Percentiles rank a stretch among this genome's conserved stretches.
These are phyloP conservation scores for Cadophora sp. DNA, from an alignment of 2,329 filamentous ascomycete genomes.

Conservation along the genomic window DNA sequence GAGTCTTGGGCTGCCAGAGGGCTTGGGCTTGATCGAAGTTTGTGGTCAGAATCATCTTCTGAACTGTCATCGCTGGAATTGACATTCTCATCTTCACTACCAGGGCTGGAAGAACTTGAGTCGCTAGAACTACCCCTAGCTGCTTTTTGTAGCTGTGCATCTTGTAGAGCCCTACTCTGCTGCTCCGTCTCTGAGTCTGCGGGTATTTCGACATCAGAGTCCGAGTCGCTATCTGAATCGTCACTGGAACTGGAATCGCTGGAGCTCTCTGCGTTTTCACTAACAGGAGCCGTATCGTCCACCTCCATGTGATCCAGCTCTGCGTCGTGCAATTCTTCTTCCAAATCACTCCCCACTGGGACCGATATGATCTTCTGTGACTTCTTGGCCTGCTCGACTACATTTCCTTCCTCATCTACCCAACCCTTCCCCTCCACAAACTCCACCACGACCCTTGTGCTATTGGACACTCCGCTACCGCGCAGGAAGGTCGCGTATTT, in stretches of 20 bases:
- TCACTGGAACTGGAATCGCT: constrained; percentile 11
- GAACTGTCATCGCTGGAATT: constrained; percentile 19
- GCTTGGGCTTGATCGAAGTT: constrained; percentile 1
- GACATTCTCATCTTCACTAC: constrained; percentile 6
- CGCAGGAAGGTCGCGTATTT: constrained; percentile 86
- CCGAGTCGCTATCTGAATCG: neutral
- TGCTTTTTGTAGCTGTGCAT: neutral
- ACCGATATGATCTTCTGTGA: constrained; percentile 11
- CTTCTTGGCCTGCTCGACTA: constrained; percentile 65
- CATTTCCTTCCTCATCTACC: constrained; percentile 78
- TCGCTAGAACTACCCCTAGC: constrained; percentile 1
- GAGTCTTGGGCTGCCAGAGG: constrained; percentile 30
- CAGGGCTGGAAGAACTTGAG: constrained; percentile 12
- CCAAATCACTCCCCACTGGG: constrained; percentile 2
- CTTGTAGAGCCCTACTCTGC: neutral
- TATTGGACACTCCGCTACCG: constrained; percentile 52
- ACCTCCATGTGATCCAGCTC: constrained; percentile 18
- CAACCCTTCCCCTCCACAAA: constrained; percentile 89
- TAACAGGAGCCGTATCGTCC: neutral
- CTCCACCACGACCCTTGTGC: constrained; percentile 58
- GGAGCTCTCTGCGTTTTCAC: constrained; percentile 1
- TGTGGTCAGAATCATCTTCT: neutral
- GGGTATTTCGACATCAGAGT: neutral
- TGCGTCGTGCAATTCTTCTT: neutral
- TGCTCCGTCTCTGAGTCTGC: neutral